Evolutionary conservation across 2,329 filamentous ascomycete genomes (phyloP).

Genomic region (Sporothrix brunneoviolacea): DNA sequence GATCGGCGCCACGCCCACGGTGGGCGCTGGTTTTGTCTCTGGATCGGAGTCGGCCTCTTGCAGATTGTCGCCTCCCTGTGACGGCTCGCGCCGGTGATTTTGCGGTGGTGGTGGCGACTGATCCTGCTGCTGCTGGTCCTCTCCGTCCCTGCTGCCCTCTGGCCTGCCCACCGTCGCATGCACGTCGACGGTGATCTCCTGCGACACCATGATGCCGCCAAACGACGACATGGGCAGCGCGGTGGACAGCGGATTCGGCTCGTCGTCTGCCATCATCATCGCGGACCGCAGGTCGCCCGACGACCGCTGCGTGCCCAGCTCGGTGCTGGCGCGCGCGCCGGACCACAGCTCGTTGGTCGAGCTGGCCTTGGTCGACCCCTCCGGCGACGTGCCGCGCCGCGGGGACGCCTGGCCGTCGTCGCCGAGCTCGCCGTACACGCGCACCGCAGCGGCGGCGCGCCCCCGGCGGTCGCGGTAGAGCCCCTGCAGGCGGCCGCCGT

Average conservation of each 20-base stretch:
- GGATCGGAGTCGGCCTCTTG: background rate
- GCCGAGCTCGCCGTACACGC: background rate
- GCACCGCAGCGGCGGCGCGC: slow-evolving; percentile 1
- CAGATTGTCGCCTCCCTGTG: background rate
- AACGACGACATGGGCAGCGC: slow-evolving; percentile 6
- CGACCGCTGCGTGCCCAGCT: slow-evolving; percentile 1
- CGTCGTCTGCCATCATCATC: slow-evolving; percentile 2
- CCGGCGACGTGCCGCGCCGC: slow-evolving; percentile 9
- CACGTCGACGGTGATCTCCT: slow-evolving; percentile 14
- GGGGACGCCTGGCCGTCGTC: background rate
- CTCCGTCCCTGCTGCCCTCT: too few relatives aligned
- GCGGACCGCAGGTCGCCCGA: background rate
- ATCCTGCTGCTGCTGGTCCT: background rate
- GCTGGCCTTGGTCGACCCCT: slow-evolving; percentile 5
- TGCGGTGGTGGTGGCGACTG: background rate
- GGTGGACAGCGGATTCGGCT: too few relatives aligned
- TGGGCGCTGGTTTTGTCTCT: background rate
- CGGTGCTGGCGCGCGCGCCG: slow-evolving; percentile 3
- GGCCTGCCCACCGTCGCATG: slow-evolving; percentile 8
- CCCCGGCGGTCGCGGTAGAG: background rate
- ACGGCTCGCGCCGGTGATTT: background rate
- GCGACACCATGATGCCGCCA: slow-evolving; percentile 17
- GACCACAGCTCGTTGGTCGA: slow-evolving; percentile 14
- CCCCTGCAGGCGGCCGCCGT: background rate
- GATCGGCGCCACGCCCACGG: slow-evolving; percentile 5